Base-by-base conservation (phyloP, 257 asterid genomes). In the Mitragyna speciosa region DNA sequence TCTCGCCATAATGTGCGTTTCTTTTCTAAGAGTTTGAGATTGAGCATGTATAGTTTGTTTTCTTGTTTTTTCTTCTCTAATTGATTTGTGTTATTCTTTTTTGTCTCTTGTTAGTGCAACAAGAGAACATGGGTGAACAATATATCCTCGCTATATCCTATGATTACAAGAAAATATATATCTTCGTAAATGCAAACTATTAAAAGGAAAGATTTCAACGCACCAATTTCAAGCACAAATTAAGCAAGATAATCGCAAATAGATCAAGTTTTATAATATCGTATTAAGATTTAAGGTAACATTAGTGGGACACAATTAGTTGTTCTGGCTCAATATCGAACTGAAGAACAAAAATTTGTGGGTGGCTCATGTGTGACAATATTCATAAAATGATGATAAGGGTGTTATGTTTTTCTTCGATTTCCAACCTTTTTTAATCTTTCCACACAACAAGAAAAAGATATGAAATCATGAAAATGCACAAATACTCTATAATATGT, bases 1-100 rank as follows among this genome's bases (percentile, higher is more conserved):
- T 86, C 79, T 36, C 83, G 89, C 89, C 86, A 73, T 78, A 83
- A 19, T 75, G 75, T 86, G 78, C 81, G 83, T 70, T 82, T 79
- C 33, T 51, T 19, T n/a, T 80, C 49, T 30, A 52, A 36, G 79
- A 51, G 43, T 10, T 30, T 71, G 49, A 41, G 31, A 30, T 28
- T 28, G 54, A 49, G 52, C 17, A 36, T 48, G 31, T 51, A 75
- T 17, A 51, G 67, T 47, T 66, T 65, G 9, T 30, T 30, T 45
- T 54, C 56, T 24, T 84, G 65, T 75, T 75, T 75, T 56, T 58
- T 63, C 36, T 67, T 72, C 72, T 33, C 12, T 76, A 64, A 12
- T 52, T 77, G 24, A 17, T 75, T 74, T 12, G n/a, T 71, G 54
- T 73, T 70, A 36, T 79, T 64, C 70, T 72, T 26, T 70, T 70